Evolutionary conservation across 768 basidiomycete species (phyloP).

Genomic region (Naganishia vaughanmartiniae): DNA sequence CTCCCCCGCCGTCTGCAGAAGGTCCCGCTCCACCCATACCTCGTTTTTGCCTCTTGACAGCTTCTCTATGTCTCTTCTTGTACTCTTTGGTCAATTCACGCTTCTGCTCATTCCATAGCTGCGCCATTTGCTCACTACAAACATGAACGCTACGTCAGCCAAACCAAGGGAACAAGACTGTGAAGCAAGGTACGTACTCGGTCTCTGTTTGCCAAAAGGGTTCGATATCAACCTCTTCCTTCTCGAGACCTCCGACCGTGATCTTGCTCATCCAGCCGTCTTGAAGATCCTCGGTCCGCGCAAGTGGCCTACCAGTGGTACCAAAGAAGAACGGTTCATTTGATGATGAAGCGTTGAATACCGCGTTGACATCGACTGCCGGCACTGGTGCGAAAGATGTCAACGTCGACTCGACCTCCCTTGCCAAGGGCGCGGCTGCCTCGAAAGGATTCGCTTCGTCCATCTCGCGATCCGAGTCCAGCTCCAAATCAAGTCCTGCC

Average conservation of each 20-base stretch:
- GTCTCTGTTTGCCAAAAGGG: constrained; percentile 39
- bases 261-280: constrained; percentile 22
- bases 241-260: constrained; percentile 22
- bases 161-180: not conserved
- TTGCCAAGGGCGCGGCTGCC: not conserved
- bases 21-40: constrained; percentile 28
- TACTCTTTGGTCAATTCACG: constrained; percentile 51
- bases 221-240: constrained; percentile 32
- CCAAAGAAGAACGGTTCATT: constrained; percentile 22
- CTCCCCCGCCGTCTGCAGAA: constrained; percentile 1
- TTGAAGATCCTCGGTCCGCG: constrained; percentile 4
- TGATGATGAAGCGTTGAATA: constrained; percentile 19
- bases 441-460: constrained; percentile 36
- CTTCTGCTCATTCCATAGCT: constrained; percentile 48
- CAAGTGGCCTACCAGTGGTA: constrained; percentile 13
- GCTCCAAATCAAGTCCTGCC: constrained; percentile 38
- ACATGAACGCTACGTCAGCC: not conserved
- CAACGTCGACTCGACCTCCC: not conserved
- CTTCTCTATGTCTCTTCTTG: constrained; percentile 52
- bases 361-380: constrained; percentile 6
- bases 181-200: constrained; percentile 33
- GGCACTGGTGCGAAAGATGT: constrained; percentile 6
- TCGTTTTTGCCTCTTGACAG: constrained; percentile 48
- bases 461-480: constrained; percentile 47
- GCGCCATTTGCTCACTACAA: constrained; percentile 45